Evolutionary conservation across 2,329 filamentous ascomycete species (phyloP), one percentile per base, ranked within the genome.

Genomic region (Aspergillus hortae): DNA sequence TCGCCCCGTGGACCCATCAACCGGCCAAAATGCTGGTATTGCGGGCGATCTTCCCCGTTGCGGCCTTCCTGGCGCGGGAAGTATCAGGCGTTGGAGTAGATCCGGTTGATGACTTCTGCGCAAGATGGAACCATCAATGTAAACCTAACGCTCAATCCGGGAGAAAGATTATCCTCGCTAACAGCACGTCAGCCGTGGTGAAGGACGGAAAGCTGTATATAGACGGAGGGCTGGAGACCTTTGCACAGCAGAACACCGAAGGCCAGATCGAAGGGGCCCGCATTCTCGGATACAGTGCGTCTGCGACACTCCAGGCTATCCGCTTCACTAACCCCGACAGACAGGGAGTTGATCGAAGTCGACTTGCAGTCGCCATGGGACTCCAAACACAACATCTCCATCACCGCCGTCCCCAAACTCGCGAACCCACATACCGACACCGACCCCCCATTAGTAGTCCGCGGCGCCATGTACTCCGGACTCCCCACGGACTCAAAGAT

Each of bases 201-300:
- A 67, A 66, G 51, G 61, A 67, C 46, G 53, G 56, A 27, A 61
- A 49, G 11, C 56, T 68, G 9, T 67, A 67, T 43, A 65, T 67
- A 38, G 61, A 67, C 52, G 64, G 64, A 3, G 66, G 65, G 17
- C 46, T 59, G 11, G 58, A 67, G 53, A 60, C 59, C 3, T 67
- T 64, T 60, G 9, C 45, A 14, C 35, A 55, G 9, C 46, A 47
- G 4, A 54, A 56, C 33, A 49, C 52, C 23, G 44, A 56, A 38
- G 60, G 59, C n/a, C 38, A 52, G 12, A 17, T 51, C 12, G 42
- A 55, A 32, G 65, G 59, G 17, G 52, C 56, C 6, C 44, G 50
- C 14, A 62, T 61, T n/a, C n/a, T 58, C n/a, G 66, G 65, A 40
- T 64, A 64, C 23, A 68, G 66, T 66, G 59, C 44, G 51, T 42